Percentiles rank a stretch among this genome's conserved stretches.
Evolutionary conservation across 176 grass and related monocot species (phyloP).

Genomic region (Musa itinerans): DNA sequence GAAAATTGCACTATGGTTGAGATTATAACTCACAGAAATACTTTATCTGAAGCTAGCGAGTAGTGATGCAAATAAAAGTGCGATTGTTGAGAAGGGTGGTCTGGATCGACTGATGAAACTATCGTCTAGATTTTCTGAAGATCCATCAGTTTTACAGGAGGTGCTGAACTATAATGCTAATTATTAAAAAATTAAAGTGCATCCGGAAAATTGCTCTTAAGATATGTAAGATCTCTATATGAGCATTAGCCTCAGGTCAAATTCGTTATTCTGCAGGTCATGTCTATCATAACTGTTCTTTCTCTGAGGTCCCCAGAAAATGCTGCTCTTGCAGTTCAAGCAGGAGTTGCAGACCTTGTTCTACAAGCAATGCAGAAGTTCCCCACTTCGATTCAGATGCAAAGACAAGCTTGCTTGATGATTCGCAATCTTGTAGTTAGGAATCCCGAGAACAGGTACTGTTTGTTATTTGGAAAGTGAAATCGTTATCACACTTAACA

Average conservation of each 20-base stretch:
- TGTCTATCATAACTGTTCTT: slow-evolving; percentile 69
- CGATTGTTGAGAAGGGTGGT: slow-evolving; percentile 71
- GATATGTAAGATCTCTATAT: neutral
- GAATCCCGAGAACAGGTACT: slow-evolving; percentile 83
- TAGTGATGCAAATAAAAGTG: slow-evolving; percentile 77
- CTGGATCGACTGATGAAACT: slow-evolving; percentile 57
- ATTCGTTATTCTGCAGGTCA: slow-evolving; percentile 38
- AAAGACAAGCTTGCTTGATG: slow-evolving; percentile 93
- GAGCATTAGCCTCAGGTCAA: neutral
- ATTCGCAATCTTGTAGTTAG: slow-evolving; percentile 92
- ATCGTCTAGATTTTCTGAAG: slow-evolving; percentile 67
- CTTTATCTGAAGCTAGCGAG: slow-evolving; percentile 60
- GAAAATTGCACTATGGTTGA: neutral
- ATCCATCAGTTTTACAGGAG: slow-evolving; percentile 77
- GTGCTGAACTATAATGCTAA: slow-evolving; percentile 30
- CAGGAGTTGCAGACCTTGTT: slow-evolving; percentile 50
- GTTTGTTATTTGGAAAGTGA: neutral
- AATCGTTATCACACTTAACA: neutral
- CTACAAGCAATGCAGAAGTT: slow-evolving; percentile 73
- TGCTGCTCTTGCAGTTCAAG: slow-evolving; percentile 58
- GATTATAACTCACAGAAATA: slow-evolving; percentile 21
- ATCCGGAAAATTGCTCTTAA: neutral
- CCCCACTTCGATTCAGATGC: slow-evolving; percentile 48
- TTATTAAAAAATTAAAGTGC: slow-evolving; percentile 6
- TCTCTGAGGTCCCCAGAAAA: slow-evolving; percentile 78